Conservation (phyloP, 805 yeast species). For the Sugiyamaella boreocaroliniensis region DNA sequence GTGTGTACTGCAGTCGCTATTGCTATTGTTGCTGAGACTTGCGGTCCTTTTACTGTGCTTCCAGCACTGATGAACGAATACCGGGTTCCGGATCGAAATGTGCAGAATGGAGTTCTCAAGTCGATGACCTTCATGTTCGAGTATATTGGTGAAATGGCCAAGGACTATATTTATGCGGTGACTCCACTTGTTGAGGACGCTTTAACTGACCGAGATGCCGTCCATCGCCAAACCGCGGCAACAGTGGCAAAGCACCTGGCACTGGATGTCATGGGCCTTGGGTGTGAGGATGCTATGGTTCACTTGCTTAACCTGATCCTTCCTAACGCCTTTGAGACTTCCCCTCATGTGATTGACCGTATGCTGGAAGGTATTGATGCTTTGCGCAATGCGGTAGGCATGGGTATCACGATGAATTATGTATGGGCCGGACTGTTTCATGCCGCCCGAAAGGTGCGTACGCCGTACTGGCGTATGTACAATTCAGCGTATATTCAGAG, state of each 20-base stretch:
- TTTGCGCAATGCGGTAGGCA: constrained; percentile 64
- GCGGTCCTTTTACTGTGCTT: constrained; percentile 85
- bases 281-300: constrained; percentile 73
- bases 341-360: constrained; percentile 88
- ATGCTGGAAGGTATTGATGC: constrained; percentile 76
- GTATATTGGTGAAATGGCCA: constrained; percentile 73
- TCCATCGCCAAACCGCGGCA: constrained; percentile 93
- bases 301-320: constrained; percentile 74
- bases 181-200: constrained; percentile 84
- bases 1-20: constrained; percentile 98
- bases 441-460: constrained; percentile 82
- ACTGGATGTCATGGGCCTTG: constrained; percentile 65
- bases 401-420: constrained; percentile 68
- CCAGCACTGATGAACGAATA: constrained; percentile 97
- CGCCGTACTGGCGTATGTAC: constrained; percentile 78
- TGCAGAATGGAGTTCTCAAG: constrained; percentile 91
- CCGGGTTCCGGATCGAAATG: constrained; percentile 82
- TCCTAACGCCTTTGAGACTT: constrained; percentile 89
- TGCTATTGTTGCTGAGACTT: constrained; percentile 90
- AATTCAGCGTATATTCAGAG: constrained; percentile 69
- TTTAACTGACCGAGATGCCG: constrained; percentile 79
- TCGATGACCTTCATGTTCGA: constrained; percentile 89
- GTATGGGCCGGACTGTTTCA: constrained; percentile 86
- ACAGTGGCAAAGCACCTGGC: constrained; percentile 79
- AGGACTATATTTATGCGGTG: constrained; percentile 75